Conservation (phyloP, 805 yeast species). For the Saturnispora gosingensis region DNA sequence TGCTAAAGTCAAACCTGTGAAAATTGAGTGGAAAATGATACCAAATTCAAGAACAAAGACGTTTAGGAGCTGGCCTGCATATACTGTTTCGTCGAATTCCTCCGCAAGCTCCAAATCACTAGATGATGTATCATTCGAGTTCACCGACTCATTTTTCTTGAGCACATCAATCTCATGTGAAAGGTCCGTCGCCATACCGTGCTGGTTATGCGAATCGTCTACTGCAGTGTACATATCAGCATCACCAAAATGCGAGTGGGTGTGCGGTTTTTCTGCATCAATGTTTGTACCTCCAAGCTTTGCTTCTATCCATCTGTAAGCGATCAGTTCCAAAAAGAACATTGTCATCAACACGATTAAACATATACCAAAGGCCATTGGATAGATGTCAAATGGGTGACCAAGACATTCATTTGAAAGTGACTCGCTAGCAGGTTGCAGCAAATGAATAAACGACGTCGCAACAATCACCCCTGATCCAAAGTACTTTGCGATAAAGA, state of each 20-base stretch:
- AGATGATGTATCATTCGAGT: not conserved
- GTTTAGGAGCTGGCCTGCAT: slow-evolving; percentile 43
- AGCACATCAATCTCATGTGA: not conserved
- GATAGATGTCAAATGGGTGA: slow-evolving; percentile 43
- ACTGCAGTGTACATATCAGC: slow-evolving; percentile 12
- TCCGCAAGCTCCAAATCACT: not conserved
- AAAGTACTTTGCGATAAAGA: slow-evolving; percentile 62
- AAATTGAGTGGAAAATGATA: slow-evolving; percentile 72
- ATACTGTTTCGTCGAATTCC: not conserved
- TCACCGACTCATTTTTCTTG: not conserved
- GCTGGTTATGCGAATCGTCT: not conserved
- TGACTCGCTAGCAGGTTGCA: slow-evolving; percentile 59
- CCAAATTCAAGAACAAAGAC: slow-evolving; percentile 68
- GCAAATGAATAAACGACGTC: slow-evolving; percentile 68
- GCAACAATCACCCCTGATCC: slow-evolving; percentile 82
- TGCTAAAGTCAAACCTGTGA: slow-evolving; percentile 70
- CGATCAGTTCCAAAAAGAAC: slow-evolving; percentile 43
- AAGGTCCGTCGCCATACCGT: not conserved
- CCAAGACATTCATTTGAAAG: slow-evolving; percentile 53
- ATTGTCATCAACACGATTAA: slow-evolving; percentile 42
- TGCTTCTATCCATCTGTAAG: slow-evolving; percentile 37
- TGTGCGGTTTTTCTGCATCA: slow-evolving; percentile 26
- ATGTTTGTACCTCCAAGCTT: slow-evolving; percentile 16
- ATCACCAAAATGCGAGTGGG: slow-evolving; percentile 53
- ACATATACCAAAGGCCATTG: slow-evolving; percentile 46